Evolutionary conservation across 2,329 filamentous ascomycete genomes (phyloP).

Genomic region (Botrytis elliptica): DNA sequence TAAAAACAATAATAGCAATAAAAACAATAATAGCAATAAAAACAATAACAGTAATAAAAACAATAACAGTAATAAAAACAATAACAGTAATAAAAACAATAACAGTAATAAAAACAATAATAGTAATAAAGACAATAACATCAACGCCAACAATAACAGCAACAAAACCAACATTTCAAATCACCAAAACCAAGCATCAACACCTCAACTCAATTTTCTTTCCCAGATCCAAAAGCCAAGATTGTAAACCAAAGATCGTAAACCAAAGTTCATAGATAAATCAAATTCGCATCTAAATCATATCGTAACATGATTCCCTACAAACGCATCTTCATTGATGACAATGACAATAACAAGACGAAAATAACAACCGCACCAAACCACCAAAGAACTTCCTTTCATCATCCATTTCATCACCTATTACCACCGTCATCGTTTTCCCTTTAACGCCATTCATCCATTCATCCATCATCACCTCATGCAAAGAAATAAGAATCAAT

Average conservation of each 20-base stretch:
- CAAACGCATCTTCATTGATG: neutral
- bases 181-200: neutral
- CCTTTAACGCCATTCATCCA: neutral
- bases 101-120: no score
- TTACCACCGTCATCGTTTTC: neutral
- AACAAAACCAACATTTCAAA: no score
- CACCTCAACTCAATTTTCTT: neutral
- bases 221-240: neutral
- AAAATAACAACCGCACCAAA: neutral
- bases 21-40: no score
- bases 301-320: neutral
- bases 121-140: no score
- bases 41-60: no score
- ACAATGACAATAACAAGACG: neutral
- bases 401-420: neutral
- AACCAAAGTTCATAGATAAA: neutral
- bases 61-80: no score
- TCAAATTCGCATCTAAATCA: neutral
- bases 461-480: neutral
- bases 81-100: no score
- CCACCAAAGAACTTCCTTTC: neutral
- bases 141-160: no score
- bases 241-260: neutral
- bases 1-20: no score
- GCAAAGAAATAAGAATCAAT: neutral